phyloP scores from a whole-genome alignment of 257 asterid genomes.

The Echium plantagineum region DNA sequence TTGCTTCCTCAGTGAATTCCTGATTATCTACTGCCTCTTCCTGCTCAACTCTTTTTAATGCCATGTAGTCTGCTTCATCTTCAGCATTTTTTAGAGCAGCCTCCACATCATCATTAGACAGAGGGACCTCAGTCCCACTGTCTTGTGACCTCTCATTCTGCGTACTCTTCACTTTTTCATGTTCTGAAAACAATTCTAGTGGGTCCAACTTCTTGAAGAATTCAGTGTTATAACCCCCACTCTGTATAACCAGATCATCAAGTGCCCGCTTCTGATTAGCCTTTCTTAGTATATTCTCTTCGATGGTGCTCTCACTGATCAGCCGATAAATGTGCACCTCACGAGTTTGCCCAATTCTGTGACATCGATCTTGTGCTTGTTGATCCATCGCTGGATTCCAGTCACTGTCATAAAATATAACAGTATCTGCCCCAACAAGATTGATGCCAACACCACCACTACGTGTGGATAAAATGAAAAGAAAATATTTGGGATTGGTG shows the following conservation, averaged over 20 bases:
- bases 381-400: conserved; percentile 99
- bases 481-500: conserved; percentile 81
- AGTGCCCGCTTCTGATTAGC: conserved; percentile 97
- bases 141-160: conserved; percentile 34
- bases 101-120: conserved; percentile 83
- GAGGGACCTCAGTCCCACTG: conserved; percentile 34
- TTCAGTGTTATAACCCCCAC: conserved; percentile 93
- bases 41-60: conserved; percentile 91
- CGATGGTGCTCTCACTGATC: conserved; percentile 97
- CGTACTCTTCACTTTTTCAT: conserved; percentile 26
- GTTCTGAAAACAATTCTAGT: conserved; percentile 75
- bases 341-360: conserved; percentile 99
- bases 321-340: conserved; percentile 92
- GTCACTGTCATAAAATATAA: conserved; percentile 94
- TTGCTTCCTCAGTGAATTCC: conserved; percentile 91
- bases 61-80: conserved; percentile 99
- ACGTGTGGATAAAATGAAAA: conserved; percentile 91
- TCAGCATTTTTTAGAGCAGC: conserved; percentile 95
- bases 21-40: conserved; percentile 99
- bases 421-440: conserved; percentile 97
- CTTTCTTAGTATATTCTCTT: conserved; percentile 89
- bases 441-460: conserved; percentile 99
- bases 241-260: conserved; percentile 88
- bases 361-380: conserved; percentile 99
- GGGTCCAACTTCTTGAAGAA: conserved; percentile 96